Evolutionary conservation across 768 basidiomycete species (phyloP).

Genomic region (Lentinula guzmanii): DNA sequence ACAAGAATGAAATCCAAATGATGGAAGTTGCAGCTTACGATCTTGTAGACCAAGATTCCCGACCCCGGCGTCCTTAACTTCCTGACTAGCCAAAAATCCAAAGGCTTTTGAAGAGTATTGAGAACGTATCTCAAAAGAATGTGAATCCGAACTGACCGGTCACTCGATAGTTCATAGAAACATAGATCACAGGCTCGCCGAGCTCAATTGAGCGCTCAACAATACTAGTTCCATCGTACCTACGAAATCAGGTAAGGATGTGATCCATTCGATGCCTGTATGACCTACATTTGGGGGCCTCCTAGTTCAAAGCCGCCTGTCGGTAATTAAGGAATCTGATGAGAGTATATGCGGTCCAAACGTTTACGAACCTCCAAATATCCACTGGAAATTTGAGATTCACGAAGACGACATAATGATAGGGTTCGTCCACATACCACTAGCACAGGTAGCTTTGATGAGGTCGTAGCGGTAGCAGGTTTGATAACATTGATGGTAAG

Average conservation of each 20-base stretch:
- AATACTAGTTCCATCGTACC: slow-evolving; percentile 37
- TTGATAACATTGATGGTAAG: slow-evolving; percentile 48
- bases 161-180: slow-evolving; percentile 48
- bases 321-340: neutral
- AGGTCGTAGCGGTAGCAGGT: slow-evolving; percentile 31
- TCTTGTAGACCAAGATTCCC: slow-evolving; percentile 67
- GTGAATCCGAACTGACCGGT: slow-evolving; percentile 15
- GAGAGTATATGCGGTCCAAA: neutral
- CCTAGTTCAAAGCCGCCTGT: slow-evolving; percentile 35
- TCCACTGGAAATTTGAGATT: slow-evolving; percentile 31
- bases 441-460: slow-evolving; percentile 45
- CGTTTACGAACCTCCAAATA: slow-evolving; percentile 34
- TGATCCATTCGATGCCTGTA: neutral
- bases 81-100: slow-evolving; percentile 46
- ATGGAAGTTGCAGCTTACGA: slow-evolving; percentile 28
- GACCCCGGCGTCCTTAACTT: slow-evolving; percentile 44
- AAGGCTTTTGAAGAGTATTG: slow-evolving; percentile 25
- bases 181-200: slow-evolving; percentile 40
- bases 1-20: neutral
- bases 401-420: neutral
- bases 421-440: slow-evolving; percentile 29
- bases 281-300: slow-evolving; percentile 25
- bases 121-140: neutral
- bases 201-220: slow-evolving; percentile 39
- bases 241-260: slow-evolving; percentile 8